Percentiles rank a stretch among this genome's conserved stretches.
phyloP scores from a whole-genome alignment of 768 basidiomycete genomes.

The Termitomyces sp. region DNA sequence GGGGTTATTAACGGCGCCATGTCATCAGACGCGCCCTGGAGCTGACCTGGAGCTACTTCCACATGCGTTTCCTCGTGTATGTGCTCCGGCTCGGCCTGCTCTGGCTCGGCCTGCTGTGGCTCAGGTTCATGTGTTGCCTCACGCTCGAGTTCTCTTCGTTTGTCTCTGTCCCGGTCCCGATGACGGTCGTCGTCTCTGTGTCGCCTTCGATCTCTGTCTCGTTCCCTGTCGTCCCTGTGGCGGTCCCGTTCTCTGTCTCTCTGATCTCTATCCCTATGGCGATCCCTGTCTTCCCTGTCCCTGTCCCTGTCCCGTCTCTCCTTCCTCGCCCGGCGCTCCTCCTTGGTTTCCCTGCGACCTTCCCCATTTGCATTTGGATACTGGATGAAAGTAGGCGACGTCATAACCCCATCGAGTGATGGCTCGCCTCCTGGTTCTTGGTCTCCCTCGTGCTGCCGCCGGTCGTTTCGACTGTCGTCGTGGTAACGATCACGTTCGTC shows the following conservation, averaged over 20 bases:
- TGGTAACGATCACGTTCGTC: slow-evolving; percentile 7
- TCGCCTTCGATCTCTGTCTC: slow-evolving; percentile 4
- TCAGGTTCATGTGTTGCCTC: not conserved
- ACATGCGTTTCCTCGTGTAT: slow-evolving; percentile 3
- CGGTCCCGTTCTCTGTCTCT: slow-evolving; percentile 15
- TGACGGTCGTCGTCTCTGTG: slow-evolving; percentile 3
- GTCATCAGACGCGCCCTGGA: slow-evolving; percentile 18
- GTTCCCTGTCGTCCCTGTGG: slow-evolving; percentile 10
- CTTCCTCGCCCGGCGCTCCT: not conserved
- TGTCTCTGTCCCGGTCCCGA: slow-evolving; percentile 7
- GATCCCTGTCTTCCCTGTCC: not conserved
- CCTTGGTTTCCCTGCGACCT: not conserved
- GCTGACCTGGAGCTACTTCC: slow-evolving; percentile 15
- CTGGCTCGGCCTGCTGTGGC: slow-evolving; percentile 1
- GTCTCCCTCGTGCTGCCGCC: slow-evolving; percentile 7
- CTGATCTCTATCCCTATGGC: not conserved
- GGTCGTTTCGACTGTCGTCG: slow-evolving; percentile 2
- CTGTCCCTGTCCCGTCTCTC: not conserved
- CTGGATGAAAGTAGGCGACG: slow-evolving; percentile 13
- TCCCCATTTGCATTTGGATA: slow-evolving; percentile 9
- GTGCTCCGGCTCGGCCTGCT: slow-evolving; percentile 10
- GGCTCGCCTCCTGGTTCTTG: slow-evolving; percentile 2
- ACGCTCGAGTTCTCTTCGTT: slow-evolving; percentile 12
- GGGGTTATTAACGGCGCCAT: slow-evolving; percentile 23
- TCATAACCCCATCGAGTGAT: not conserved